Evolutionary conservation across 2,329 filamentous ascomycete genomes (phyloP), one percentile per base, ranked within the genome.

Genomic region (Monilinia vaccinii-corymbosi): DNA sequence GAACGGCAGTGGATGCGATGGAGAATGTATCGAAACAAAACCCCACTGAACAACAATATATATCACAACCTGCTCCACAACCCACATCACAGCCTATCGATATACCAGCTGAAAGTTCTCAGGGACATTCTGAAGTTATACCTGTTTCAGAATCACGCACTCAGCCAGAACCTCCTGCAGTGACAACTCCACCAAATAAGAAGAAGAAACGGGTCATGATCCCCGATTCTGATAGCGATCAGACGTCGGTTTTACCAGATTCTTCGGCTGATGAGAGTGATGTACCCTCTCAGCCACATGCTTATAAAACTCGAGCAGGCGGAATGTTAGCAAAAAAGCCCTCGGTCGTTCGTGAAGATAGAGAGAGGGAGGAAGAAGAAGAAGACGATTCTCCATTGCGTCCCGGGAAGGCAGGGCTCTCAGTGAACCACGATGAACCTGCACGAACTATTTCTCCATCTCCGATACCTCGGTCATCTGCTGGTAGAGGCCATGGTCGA

Each of bases 261-360:
- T 65, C 69, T 25, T 72, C 70, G 18, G 70, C 70, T 42, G 65
- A 65, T 34, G 70, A 71, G 16, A 71, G 66, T 48, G 69, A 71
- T 56, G 47, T 60, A 49, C 61, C 60, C 1, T 60, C 57, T 21
- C 58, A 56, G 45, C 49, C 62, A 32, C 31, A 60, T 40, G 56
- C 21, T 31, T 64, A 62, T 34, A 65, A 65, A 58, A 63, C 61
- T 34, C 60, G 65, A 23, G 56, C 64, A n/a, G 67, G 63, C 21
- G 50, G 65, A 8, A 52, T 65, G n/a, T 58, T 72, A 18, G 66
- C 60, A 34, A 75, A 77, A 64, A 74, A 76, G 60, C 75, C 77
- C 14, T 78, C 77, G 4, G 70, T 76, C 14, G 76, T 80, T 1
- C 71, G 71, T 16, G 80, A 84, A 61, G 75, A 78, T 55, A 69